phyloP scores from a whole-genome alignment of 139 green algal genomes.

The Marvania coccoides region DNA sequence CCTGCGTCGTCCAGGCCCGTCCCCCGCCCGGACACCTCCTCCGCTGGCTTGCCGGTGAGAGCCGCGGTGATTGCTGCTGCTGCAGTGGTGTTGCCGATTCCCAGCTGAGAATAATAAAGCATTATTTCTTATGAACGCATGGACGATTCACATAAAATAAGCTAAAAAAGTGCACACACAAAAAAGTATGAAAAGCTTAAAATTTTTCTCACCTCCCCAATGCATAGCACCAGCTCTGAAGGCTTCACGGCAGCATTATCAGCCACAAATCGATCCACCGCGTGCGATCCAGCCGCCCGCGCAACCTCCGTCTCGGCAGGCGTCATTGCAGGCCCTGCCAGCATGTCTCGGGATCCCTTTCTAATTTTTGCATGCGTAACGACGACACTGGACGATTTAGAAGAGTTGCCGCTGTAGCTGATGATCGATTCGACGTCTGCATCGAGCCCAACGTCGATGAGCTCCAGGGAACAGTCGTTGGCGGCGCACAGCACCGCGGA shows the following conservation, averaged over 20 bases:
- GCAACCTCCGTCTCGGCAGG: slow-evolving; percentile 1
- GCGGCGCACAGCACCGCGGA: slow-evolving; percentile 23
- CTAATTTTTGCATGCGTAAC: slow-evolving; percentile 5
- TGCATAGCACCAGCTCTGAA: neutral
- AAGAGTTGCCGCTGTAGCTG: neutral
- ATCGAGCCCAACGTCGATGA: slow-evolving; percentile 35
- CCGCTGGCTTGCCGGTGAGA: slow-evolving; percentile 15
- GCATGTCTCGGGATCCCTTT: slow-evolving; percentile 15
- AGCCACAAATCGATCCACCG: too few species aligned
- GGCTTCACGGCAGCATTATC: too few species aligned
- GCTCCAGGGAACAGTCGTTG: slow-evolving; percentile 4
- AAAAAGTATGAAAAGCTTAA: too few species aligned
- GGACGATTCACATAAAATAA: too few species aligned
- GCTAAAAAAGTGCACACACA: too few species aligned
- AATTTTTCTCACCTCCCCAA: slow-evolving; percentile 6
- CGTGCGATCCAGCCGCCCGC: too few species aligned
- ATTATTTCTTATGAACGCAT: too few species aligned
- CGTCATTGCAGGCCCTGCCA: slow-evolving; percentile 25
- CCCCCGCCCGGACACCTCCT: slow-evolving; percentile 26
- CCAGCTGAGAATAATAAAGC: slow-evolving; percentile 18
- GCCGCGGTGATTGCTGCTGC: slow-evolving; percentile 32
- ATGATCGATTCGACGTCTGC: slow-evolving; percentile 2
- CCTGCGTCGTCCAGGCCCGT: slow-evolving; percentile 35
- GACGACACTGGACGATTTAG: neutral
- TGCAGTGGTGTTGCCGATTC: slow-evolving; percentile 49